Conservation (phyloP, 75 land plant species). For the Azolla pinnata region DNA sequence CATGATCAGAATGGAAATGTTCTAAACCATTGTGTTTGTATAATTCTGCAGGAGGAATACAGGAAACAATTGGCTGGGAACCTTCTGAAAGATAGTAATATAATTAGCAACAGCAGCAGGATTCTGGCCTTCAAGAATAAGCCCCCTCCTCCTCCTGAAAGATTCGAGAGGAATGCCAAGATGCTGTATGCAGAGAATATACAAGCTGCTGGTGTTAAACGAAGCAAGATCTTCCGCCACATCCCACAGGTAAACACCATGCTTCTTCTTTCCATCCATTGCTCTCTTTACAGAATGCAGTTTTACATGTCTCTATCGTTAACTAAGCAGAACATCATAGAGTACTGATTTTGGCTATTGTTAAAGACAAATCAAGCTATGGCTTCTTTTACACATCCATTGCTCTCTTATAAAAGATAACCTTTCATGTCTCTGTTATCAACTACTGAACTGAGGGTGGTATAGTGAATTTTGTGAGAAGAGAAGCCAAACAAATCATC, state of each 20-base stretch:
- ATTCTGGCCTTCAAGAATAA: slow-evolving; percentile 44
- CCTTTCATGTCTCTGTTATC: too few relatives aligned
- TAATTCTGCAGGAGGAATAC: slow-evolving; percentile 49
- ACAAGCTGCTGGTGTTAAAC: slow-evolving; percentile 6
- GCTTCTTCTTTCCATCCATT: too few relatives aligned
- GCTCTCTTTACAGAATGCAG: background rate
- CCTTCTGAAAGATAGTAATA: slow-evolving; percentile 31
- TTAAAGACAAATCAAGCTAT: too few relatives aligned
- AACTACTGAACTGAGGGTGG: too few relatives aligned
- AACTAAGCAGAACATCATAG: background rate
- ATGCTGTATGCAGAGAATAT: slow-evolving; percentile 3
- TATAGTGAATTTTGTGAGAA: too few relatives aligned
- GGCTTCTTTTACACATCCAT: too few relatives aligned
- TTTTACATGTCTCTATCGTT: background rate
- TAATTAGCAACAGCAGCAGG: slow-evolving; percentile 22
- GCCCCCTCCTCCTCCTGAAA: slow-evolving; percentile 3
- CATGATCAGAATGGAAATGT: background rate
- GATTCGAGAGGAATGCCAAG: background rate
- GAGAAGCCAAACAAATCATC: too few relatives aligned
- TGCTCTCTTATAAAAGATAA: too few relatives aligned
- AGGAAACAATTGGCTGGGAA: slow-evolving; percentile 41
- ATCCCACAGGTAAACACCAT: slow-evolving; percentile 21
- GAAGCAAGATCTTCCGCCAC: slow-evolving; percentile 6
- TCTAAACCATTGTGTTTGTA: background rate
- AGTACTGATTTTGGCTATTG: background rate